These are phyloP conservation scores for Termitomyces sp. DNA, from an alignment of 768 basidiomycete species.

Conservation along the genomic window DNA sequence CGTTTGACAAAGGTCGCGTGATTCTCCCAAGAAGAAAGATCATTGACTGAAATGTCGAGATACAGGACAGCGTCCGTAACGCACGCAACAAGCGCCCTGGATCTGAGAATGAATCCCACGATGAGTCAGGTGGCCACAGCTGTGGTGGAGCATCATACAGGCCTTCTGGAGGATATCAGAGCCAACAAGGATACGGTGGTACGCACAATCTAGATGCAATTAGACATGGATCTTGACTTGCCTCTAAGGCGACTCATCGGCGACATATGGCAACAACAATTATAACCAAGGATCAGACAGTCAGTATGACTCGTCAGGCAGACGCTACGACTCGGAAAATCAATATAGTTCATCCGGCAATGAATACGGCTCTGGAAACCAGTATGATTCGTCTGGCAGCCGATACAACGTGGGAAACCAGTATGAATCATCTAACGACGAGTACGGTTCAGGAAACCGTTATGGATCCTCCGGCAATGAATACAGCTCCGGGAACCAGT, in stretches of 20 bases:
- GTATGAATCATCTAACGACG: neutral
- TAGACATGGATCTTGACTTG: neutral
- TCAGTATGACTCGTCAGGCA: constrained; percentile 1
- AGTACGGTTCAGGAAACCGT: constrained; percentile 4
- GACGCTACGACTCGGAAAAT: constrained; percentile 1
- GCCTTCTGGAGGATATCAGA: constrained; percentile 9
- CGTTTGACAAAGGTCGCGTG: constrained; percentile 45
- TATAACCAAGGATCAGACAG: neutral
- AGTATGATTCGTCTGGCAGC: constrained; percentile 2
- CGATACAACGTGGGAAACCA: constrained; percentile 2
- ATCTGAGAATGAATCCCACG: constrained; percentile 32
- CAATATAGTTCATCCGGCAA: constrained; percentile 3
- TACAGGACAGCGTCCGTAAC: constrained; percentile 46
- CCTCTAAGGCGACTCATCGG: neutral
- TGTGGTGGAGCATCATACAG: constrained; percentile 6
- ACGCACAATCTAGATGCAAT: neutral
- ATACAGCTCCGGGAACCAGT: neutral
- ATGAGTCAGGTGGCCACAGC: constrained; percentile 25
- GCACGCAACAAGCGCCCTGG: constrained; percentile 54
- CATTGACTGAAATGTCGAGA: neutral
- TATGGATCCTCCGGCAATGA: constrained; percentile 1
- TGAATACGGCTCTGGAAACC: neutral
- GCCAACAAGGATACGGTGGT: constrained; percentile 10
- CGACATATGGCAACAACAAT: constrained; percentile 1
- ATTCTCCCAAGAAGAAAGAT: neutral